Base-by-base conservation (phyloP, 2,329 filamentous ascomycete genomes). In the Colletotrichum sp. region DNA sequence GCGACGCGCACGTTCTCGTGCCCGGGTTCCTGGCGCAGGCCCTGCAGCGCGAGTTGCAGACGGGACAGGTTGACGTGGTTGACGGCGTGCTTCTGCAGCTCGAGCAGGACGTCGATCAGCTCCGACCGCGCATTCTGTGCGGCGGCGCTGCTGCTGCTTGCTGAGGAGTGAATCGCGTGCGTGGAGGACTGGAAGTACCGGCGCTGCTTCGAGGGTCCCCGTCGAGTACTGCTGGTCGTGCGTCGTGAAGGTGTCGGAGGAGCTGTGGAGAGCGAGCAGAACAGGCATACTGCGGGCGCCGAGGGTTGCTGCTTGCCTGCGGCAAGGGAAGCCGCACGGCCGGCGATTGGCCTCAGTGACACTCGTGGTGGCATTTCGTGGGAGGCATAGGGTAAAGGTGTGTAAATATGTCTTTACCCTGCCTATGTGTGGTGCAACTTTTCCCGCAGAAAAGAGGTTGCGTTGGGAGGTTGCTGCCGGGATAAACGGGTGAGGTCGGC, bases 41-140 rank as follows among this genome's bases (percentile, higher is more conserved):
- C 92, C 77, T 92, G 89, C 26, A 95, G 85, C 15, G 94, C 94
- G 79, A 96, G 89, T 83, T 95, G 93, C 62, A 96, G 82, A 71
- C 93, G 89, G 34, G 93, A 92, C n/a, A 93, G 88, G 80, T 94
- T 94, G 69, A 94, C 88, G 79, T 92, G 89, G 74, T 88, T 90
- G 28, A 91, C 88, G 3, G 92, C 91, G 65, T 90, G 86, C 68
- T 89, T 90, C 79, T 94, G 89, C 4, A 96, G 87, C 26, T 90
- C 88, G 3, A 88, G 83, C 1, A 96, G 86, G 4, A 91, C 87
- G 59, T 88, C 84, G 77, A 93, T 88, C 7, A 95, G 89, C 78
- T 93, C 89, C 71, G 85, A 80, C 55, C 90, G 87, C 16, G 87
- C 82, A 72, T 87, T 80, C 10, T 78, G 36, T 5, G 36, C 72